Conservation (phyloP, 2,329 filamentous ascomycete genomes). For the Epichloe aotearoae region DNA sequence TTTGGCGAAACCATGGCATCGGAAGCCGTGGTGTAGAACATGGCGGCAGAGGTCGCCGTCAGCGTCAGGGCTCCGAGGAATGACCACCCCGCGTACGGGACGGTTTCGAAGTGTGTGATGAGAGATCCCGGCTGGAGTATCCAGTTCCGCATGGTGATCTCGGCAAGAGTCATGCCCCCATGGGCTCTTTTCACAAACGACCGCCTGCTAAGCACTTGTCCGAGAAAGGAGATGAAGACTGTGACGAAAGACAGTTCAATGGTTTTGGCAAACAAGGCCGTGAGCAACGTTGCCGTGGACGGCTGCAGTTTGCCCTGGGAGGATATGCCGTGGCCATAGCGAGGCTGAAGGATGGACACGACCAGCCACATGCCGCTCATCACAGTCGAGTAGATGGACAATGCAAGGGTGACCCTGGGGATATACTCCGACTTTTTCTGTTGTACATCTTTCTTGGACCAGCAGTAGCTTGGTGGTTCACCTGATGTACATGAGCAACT, state of each 20-base stretch:
- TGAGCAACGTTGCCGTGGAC: slow-evolving; percentile 52
- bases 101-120: slow-evolving; percentile 52
- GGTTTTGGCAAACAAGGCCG: slow-evolving; percentile 58
- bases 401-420: slow-evolving; percentile 28
- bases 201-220: slow-evolving; percentile 59
- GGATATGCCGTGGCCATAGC: slow-evolving; percentile 46
- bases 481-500: slow-evolving; percentile 1
- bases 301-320: slow-evolving; percentile 40
- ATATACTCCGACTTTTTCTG: slow-evolving; percentile 31
- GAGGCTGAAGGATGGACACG: slow-evolving; percentile 46
- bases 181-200: slow-evolving; percentile 46
- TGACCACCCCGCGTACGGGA: slow-evolving; percentile 50
- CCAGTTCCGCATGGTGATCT: slow-evolving; percentile 69
- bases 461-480: slow-evolving; percentile 21
- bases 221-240: slow-evolving; percentile 60
- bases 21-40: slow-evolving; percentile 65
- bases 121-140: slow-evolving; percentile 59
- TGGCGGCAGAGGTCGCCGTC: slow-evolving; percentile 47
- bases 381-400: slow-evolving; percentile 49
- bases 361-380: slow-evolving; percentile 54
- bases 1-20: slow-evolving; percentile 65
- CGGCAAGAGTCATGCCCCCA: slow-evolving; percentile 62
- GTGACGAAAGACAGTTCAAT: slow-evolving; percentile 71
- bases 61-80: slow-evolving; percentile 52
- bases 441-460: slow-evolving; percentile 19